Percentiles rank a stretch among this genome's conserved stretches.
Evolutionary conservation across 1,284 basidiomycete genomes (phyloP).

Genomic region (Athelia sp.): DNA sequence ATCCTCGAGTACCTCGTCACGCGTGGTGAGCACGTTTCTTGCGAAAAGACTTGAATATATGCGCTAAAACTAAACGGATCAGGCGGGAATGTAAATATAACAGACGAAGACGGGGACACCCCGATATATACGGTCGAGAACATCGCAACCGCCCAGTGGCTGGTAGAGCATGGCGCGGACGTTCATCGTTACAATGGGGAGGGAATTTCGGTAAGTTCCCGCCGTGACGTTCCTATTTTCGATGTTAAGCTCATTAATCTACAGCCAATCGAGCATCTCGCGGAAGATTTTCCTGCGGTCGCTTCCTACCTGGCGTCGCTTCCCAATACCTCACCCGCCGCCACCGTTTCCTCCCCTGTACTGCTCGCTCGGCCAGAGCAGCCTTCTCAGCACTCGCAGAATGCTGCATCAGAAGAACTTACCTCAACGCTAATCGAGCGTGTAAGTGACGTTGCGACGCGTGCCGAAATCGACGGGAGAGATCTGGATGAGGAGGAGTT

Average conservation of each 20-base stretch:
- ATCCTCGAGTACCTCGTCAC: slow-evolving; percentile 77
- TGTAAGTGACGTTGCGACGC: slow-evolving; percentile 62
- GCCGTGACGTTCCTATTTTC: background rate
- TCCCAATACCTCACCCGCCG: slow-evolving; percentile 16
- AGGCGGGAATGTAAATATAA: slow-evolving; percentile 86
- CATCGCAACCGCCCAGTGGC: slow-evolving; percentile 70
- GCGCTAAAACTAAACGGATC: slow-evolving; percentile 7
- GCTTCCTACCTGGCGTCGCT: slow-evolving; percentile 60
- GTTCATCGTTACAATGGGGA: slow-evolving; percentile 61
- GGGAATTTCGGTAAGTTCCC: slow-evolving; percentile 68
- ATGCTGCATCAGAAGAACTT: slow-evolving; percentile 63
- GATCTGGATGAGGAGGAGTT: slow-evolving; percentile 63
- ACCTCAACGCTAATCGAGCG: slow-evolving; percentile 65
- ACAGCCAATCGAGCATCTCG: slow-evolving; percentile 76
- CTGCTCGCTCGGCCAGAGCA: slow-evolving; percentile 11
- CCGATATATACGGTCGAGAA: slow-evolving; percentile 89
- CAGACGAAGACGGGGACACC: slow-evolving; percentile 86
- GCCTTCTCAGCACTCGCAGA: slow-evolving; percentile 65
- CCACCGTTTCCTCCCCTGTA: slow-evolving; percentile 10
- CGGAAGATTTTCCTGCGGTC: slow-evolving; percentile 79
- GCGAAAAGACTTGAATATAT: slow-evolving; percentile 5
- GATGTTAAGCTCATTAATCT: slow-evolving; percentile 1
- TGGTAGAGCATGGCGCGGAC: slow-evolving; percentile 79
- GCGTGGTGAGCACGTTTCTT: slow-evolving; percentile 46
- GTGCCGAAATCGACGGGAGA: slow-evolving; percentile 56